Conservation (phyloP, 148 eudicot species). For the Rhododendron williamsianum region DNA sequence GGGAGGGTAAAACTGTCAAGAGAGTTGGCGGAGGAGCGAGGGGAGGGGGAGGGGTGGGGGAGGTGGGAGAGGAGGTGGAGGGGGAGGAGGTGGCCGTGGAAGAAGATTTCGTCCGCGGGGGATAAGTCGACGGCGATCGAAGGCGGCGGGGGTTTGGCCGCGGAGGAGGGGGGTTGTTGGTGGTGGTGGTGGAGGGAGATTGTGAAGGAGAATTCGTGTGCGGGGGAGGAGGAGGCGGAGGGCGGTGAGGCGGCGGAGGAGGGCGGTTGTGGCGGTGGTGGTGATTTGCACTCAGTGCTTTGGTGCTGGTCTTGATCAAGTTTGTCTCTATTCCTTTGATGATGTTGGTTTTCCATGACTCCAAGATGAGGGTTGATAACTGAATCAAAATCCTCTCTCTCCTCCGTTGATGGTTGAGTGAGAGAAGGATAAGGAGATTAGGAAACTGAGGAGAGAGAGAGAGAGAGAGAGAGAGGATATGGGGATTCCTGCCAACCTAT, state of each 20-base stretch:
- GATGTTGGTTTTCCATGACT: constrained; percentile 26
- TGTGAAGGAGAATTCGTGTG: constrained; percentile 48
- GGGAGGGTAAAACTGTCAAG: constrained; percentile 56
- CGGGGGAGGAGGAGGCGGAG: constrained; percentile 39
- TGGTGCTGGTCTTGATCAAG: neutral
- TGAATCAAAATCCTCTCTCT: neutral
- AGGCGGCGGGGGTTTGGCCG: neutral
- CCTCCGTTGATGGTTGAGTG: neutral
- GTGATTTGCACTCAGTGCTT: neutral
- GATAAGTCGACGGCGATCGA: constrained; percentile 50
- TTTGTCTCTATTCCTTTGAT: constrained; percentile 11
- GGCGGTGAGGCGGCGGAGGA: constrained; percentile 34
- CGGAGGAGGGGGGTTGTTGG: neutral
- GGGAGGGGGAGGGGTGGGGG: constrained; percentile 30
- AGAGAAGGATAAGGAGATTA: constrained; percentile 4
- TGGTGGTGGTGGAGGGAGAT: constrained; percentile 31
- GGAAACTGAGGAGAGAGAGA: constrained; percentile 7
- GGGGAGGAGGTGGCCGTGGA: constrained; percentile 74
- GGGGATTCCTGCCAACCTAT: constrained; percentile 7
- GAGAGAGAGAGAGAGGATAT: neutral
- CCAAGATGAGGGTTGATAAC: neutral
- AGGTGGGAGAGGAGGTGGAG: constrained; percentile 61
- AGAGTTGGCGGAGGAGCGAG: constrained; percentile 61
- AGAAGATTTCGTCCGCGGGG: constrained; percentile 79
- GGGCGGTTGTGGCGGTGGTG: neutral